Conservation (phyloP, 768 basidiomycete genomes). For the Candolleomyces eurysporus region DNA sequence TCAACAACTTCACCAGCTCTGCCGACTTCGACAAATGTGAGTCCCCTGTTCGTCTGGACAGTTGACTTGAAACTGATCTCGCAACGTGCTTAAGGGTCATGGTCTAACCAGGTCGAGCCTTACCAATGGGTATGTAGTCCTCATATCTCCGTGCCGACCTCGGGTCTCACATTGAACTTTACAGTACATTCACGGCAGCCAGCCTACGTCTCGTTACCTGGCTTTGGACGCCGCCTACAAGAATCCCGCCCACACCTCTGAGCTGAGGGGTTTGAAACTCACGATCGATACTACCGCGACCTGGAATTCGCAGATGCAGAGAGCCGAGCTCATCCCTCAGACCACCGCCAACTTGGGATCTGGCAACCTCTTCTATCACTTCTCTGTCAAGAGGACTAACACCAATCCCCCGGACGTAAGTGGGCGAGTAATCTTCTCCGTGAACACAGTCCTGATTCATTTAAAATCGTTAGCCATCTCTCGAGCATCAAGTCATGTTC, state of each 20-base stretch:
- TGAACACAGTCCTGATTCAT: not conserved
- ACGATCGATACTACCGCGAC: slow-evolving; percentile 53
- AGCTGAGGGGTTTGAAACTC: slow-evolving; percentile 49
- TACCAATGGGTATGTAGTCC: slow-evolving; percentile 52
- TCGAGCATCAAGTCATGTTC: slow-evolving; percentile 62
- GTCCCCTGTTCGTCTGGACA: slow-evolving; percentile 13
- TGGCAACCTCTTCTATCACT: slow-evolving; percentile 62
- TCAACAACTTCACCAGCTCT: slow-evolving; percentile 44
- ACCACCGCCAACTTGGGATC: slow-evolving; percentile 54
- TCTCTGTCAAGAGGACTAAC: slow-evolving; percentile 48
- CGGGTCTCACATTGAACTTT: not conserved
- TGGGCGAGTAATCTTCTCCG: not conserved
- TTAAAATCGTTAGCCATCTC: slow-evolving; percentile 35
- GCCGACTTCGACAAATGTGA: slow-evolving; percentile 54
- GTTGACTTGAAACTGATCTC: not conserved
- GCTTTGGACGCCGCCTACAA: slow-evolving; percentile 49
- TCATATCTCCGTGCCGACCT: not conserved
- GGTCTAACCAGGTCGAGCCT: slow-evolving; percentile 50
- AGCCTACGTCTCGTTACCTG: slow-evolving; percentile 52
- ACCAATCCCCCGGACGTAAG: slow-evolving; percentile 53
- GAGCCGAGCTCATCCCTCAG: slow-evolving; percentile 42
- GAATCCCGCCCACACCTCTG: slow-evolving; percentile 54
- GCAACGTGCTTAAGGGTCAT: slow-evolving; percentile 41
- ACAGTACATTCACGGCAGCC: slow-evolving; percentile 55
- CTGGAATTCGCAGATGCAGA: slow-evolving; percentile 55